These are phyloP conservation scores for Colletotrichum musae DNA, from an alignment of 2,329 filamentous ascomycete species.

Conservation along the genomic window DNA sequence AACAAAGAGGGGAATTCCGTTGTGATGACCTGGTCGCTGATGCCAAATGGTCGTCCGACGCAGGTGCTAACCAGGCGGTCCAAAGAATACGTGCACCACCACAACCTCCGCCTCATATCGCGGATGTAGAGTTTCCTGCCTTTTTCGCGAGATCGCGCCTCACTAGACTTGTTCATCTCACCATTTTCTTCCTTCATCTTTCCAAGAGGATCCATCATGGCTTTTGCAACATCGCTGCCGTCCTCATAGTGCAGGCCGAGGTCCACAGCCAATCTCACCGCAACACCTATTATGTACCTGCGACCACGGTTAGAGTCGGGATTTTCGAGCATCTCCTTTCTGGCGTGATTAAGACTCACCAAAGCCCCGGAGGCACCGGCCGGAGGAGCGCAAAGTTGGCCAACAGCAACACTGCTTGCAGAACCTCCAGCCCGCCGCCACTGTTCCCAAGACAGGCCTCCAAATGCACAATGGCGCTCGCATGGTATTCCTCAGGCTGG, in stretches of 20 bases:
- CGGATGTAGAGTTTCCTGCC: constrained; percentile 85
- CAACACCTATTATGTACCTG: constrained; percentile 93
- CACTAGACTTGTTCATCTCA: constrained; percentile 41
- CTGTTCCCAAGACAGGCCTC: constrained; percentile 89
- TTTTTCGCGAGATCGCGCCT: constrained; percentile 60
- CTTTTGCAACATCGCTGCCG: constrained; percentile 74
- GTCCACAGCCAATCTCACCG: constrained; percentile 90
- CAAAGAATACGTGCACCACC: constrained; percentile 98
- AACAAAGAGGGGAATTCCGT: constrained; percentile 93
- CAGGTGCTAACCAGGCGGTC: constrained; percentile 96
- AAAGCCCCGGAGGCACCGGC: constrained; percentile 92
- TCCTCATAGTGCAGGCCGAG: constrained; percentile 95
- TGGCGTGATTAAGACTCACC: constrained; percentile 63
- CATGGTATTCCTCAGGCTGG: constrained; percentile 96
- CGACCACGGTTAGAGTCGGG: constrained; percentile 9
- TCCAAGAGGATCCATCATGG: constrained; percentile 59
- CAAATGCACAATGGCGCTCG: constrained; percentile 91
- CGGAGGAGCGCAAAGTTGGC: constrained; percentile 92
- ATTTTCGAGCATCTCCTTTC: background rate
- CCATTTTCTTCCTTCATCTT: constrained; percentile 50
- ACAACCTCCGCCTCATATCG: constrained; percentile 87
- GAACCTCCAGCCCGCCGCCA: constrained; percentile 90
- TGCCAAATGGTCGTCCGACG: constrained; percentile 92
- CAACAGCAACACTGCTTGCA: constrained; percentile 92
- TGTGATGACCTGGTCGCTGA: constrained; percentile 96